phyloP scores from a whole-genome alignment of 78 protist genomes.

The Capsaspora owczarzaki region DNA sequence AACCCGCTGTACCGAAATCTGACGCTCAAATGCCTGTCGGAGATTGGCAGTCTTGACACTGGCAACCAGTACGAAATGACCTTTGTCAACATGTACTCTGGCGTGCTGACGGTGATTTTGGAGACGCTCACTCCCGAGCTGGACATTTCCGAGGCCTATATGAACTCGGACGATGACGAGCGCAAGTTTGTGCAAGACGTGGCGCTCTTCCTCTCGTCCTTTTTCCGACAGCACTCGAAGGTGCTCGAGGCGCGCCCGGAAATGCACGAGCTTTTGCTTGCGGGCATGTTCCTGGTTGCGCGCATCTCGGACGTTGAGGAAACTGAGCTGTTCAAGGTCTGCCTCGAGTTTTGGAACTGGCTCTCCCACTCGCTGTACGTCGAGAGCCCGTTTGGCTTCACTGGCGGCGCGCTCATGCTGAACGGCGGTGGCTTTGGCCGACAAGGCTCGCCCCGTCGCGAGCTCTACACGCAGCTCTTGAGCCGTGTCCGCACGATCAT shows the following conservation, averaged over 20 bases:
- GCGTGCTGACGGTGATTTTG: background rate
- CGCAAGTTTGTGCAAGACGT: constrained; percentile 63
- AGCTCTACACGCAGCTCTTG: constrained; percentile 62
- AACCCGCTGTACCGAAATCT: constrained; percentile 55
- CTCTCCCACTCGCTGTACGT: constrained; percentile 39
- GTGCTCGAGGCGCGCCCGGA: background rate
- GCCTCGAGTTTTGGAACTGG: constrained; percentile 91
- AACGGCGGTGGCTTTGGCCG: background rate
- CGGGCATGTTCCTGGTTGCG: constrained; percentile 14
- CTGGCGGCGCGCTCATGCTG: background rate
- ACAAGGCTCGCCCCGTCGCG: constrained; percentile 44
- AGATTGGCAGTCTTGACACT: constrained; percentile 56
- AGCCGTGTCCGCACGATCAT: constrained; percentile 67
- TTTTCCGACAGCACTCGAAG: constrained; percentile 36
- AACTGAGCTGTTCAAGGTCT: constrained; percentile 86
- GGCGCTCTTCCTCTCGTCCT: constrained; percentile 65
- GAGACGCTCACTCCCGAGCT: background rate
- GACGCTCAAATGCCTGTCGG: constrained; percentile 80
- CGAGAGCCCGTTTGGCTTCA: background rate
- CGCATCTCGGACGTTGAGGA: constrained; percentile 81
- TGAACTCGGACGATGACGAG: constrained; percentile 23
- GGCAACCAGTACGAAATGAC: background rate
- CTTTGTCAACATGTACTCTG: background rate
- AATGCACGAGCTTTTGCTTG: background rate
- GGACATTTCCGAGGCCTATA: background rate